These are phyloP conservation scores for Arthroderma sp. DNA, from an alignment of 2,329 filamentous ascomycete genomes.

Conservation along the genomic window DNA sequence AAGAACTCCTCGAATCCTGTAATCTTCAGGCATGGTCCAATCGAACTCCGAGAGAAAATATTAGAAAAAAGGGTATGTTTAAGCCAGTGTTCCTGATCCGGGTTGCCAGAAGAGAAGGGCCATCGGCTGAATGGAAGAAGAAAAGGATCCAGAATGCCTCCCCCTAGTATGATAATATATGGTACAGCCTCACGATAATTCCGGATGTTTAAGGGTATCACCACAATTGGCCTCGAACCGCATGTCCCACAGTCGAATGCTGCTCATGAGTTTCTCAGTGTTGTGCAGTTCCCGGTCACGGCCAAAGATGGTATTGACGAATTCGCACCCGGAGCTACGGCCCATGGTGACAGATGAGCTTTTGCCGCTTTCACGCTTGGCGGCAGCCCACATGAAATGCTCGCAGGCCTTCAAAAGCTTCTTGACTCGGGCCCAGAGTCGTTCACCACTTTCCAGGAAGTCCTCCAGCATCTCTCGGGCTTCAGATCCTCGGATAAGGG, in stretches of 20 bases:
- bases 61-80: too few species aligned
- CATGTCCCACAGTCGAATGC: conserved; percentile 76
- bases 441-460: conserved; percentile 78
- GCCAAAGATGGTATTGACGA: conserved; percentile 91
- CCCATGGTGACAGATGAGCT: conserved; percentile 57
- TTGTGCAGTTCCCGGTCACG: conserved; percentile 77
- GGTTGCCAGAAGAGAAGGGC: too few species aligned
- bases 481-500: conserved; percentile 57
- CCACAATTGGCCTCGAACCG: conserved; percentile 95
- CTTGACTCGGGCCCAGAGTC: conserved; percentile 73
- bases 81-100: too few species aligned
- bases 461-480: conserved; percentile 73
- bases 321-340: conserved; percentile 84
- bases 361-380: conserved; percentile 56
- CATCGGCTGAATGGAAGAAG: too few species aligned
- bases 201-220: conserved; percentile 56
- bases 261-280: conserved; percentile 87
- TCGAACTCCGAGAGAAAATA: too few species aligned
- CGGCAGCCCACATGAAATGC: conserved; percentile 83
- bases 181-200: conserved; percentile 19
- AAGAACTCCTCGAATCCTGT: too few species aligned
- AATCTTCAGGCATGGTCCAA: too few species aligned
- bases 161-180: too few species aligned
- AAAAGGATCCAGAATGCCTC: too few species aligned
- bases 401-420: conserved; percentile 83